A percentile compares a stretch with the other conserved stretches of the same genome.
Evolutionary conservation across 2,329 filamentous ascomycete genomes (phyloP).

Genomic region (Sclerotiophoma versabilis): DNA sequence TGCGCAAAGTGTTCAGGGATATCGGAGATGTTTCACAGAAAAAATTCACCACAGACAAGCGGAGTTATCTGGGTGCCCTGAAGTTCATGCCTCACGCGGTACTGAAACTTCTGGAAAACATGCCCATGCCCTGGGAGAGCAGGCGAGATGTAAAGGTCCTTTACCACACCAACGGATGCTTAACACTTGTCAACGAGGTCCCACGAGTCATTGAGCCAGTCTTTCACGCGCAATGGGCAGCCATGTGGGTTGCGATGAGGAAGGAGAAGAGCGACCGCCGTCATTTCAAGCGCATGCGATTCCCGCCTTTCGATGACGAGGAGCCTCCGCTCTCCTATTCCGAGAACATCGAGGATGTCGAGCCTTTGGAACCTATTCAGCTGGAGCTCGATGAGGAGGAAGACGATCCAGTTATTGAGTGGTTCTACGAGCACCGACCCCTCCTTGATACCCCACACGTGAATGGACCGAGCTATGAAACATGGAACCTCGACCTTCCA

Average conservation of each 20-base stretch:
- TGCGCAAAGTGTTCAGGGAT: constrained; percentile 97
- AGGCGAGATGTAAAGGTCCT: constrained; percentile 95
- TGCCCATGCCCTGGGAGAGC: constrained; percentile 99
- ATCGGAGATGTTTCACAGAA: constrained; percentile 99
- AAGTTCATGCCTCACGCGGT: constrained; percentile 99
- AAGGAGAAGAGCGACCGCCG: constrained; percentile 95
- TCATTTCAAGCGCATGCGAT: constrained; percentile 98
- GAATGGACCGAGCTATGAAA: constrained; percentile 95
- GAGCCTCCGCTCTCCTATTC: constrained; percentile 97
- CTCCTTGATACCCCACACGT: constrained; percentile 91
- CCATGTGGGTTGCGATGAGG: constrained; percentile 99
- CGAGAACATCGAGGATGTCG: constrained; percentile 98
- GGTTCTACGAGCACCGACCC: constrained; percentile 96
- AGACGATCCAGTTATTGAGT: constrained; percentile 89
- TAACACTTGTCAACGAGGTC: constrained; percentile 96
- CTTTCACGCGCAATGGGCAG: constrained; percentile 98
- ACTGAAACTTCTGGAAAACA: constrained; percentile 95
- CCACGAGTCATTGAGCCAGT: constrained; percentile 97
- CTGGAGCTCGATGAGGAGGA: constrained; percentile 97
- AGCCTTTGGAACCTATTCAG: constrained; percentile 96
- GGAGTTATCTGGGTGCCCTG: constrained; percentile 93
- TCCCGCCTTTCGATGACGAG: constrained; percentile 98
- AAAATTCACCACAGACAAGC: constrained; percentile 98
- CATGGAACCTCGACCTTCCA: constrained; percentile 88
- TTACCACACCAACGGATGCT: constrained; percentile 96